A percentile compares a stretch with the other conserved stretches of the same genome.
phyloP scores from a whole-genome alignment of 2,329 filamentous ascomycete genomes.

The Aureobasidium namibiae region DNA sequence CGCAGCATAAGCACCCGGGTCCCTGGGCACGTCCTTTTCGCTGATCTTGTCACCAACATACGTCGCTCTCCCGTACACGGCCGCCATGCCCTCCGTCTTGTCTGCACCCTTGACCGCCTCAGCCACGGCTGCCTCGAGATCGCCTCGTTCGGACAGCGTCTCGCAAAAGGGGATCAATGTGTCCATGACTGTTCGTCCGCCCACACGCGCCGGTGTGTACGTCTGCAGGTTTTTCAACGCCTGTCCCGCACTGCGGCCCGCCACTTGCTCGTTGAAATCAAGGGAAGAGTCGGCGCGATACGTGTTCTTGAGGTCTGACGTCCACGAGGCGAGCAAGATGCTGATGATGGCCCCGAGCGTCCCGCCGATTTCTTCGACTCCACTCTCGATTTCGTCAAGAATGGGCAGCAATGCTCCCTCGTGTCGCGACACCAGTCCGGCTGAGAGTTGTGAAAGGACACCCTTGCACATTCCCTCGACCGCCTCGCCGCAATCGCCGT shows the following conservation, averaged over 20 bases:
- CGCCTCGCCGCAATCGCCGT: conserved; percentile 58
- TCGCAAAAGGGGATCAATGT: conserved; percentile 31
- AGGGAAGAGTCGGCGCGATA: conserved; percentile 22
- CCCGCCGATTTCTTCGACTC: conserved; percentile 31
- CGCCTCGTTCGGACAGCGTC: conserved; percentile 21
- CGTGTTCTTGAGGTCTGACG: conserved; percentile 30
- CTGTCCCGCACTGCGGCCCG: conserved; percentile 24
- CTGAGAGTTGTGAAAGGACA: conserved; percentile 23
- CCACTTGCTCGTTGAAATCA: conserved; percentile 19
- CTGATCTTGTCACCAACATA: conserved; percentile 27
- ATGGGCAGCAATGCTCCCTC: conserved; percentile 25
- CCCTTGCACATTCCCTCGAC: conserved; percentile 31
- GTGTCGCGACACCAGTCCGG: conserved; percentile 10
- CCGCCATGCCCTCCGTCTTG: conserved; percentile 28
- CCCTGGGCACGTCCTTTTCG: conserved; percentile 23
- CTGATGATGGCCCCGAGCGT: conserved; percentile 30
- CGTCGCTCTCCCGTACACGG: conserved; percentile 29
- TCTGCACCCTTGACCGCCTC: conserved; percentile 26
- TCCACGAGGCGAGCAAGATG: conserved; percentile 29
- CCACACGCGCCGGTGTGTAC: conserved; percentile 28
- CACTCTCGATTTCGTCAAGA: conserved; percentile 26
- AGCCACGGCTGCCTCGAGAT: conserved; percentile 23
- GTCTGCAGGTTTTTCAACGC: conserved; percentile 36
- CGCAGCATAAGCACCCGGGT: conserved; percentile 31
- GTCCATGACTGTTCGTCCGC: conserved; percentile 32